These are phyloP conservation scores for Dissoconium aciculare DNA, from an alignment of 2,329 filamentous ascomycete genomes.

Conservation along the genomic window DNA sequence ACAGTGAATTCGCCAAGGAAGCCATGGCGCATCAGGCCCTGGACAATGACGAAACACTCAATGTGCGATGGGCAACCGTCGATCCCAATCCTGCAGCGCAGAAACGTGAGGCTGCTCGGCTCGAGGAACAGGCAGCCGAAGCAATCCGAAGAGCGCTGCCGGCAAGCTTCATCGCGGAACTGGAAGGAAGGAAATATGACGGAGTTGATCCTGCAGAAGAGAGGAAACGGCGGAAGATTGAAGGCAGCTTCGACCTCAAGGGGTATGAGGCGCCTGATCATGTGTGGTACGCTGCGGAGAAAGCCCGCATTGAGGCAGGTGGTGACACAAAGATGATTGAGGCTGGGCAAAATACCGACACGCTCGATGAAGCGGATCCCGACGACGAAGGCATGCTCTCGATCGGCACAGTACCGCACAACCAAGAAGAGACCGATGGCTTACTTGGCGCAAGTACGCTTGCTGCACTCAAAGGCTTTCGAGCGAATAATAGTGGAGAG, in stretches of 20 bases:
- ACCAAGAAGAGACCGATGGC: constrained; percentile 33
- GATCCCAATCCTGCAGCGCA: constrained; percentile 93
- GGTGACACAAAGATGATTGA: constrained; percentile 46
- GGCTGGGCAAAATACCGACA: constrained; percentile 29
- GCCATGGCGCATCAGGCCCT: constrained; percentile 90
- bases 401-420: constrained; percentile 26
- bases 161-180: constrained; percentile 78
- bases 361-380: constrained; percentile 27
- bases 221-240: constrained; percentile 73
- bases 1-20: constrained; percentile 65
- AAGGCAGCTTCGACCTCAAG: constrained; percentile 74
- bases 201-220: constrained; percentile 54
- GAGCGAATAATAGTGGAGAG: constrained; percentile 32
- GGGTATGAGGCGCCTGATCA: constrained; percentile 92
- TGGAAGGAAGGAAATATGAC: constrained; percentile 55
- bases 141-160: constrained; percentile 79
- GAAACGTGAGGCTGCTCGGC: constrained; percentile 70
- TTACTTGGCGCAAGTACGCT: constrained; percentile 75
- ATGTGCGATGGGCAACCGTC: constrained; percentile 91
- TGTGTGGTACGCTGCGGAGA: constrained; percentile 75
- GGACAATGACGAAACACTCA: constrained; percentile 82
- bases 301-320: constrained; percentile 50
- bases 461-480: constrained; percentile 53
- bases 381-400: constrained; percentile 17
- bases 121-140: constrained; percentile 94